These are phyloP conservation scores for Bertia moriformis DNA, from an alignment of 2,329 filamentous ascomycete genomes.

Conservation along the genomic window DNA sequence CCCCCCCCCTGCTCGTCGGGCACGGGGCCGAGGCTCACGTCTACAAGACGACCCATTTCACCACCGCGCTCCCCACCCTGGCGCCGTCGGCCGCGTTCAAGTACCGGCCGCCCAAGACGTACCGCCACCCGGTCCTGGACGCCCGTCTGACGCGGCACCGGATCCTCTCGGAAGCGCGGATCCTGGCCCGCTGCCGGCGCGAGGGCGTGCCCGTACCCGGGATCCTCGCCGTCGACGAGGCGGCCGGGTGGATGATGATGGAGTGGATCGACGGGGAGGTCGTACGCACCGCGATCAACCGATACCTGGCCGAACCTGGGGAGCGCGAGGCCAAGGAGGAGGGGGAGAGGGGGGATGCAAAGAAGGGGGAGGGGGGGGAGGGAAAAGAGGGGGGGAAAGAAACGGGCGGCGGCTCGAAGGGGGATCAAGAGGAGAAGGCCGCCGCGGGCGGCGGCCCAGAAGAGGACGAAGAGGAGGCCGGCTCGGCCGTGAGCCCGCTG, in stretches of 20 bases:
- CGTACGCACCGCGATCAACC: conserved; percentile 55
- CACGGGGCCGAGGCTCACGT: conserved; percentile 94
- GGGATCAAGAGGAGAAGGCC: conserved; percentile 7
- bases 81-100: conserved; percentile 54
- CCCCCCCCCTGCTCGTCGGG: conserved; percentile 56
- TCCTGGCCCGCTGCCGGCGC: conserved; percentile 62
- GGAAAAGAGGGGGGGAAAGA: conserved; percentile 13
- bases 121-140: conserved; percentile 82
- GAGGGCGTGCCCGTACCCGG: conserved; percentile 73
- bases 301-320: too few species aligned
- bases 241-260: conserved; percentile 60
- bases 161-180: conserved; percentile 75
- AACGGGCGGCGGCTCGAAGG: too few species aligned
- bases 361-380: conserved; percentile 11
- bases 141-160: conserved; percentile 72
- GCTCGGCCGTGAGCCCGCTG: too few species aligned
- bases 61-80: conserved; percentile 46
- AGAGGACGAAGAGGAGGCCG: too few species aligned
- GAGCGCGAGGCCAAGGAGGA: too few species aligned
- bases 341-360: conserved; percentile 18
- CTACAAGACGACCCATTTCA: conserved; percentile 75
- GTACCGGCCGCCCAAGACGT: conserved; percentile 78
- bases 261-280: conserved; percentile 71
- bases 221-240: conserved; percentile 56
- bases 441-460: conserved; percentile 6